Evolutionary conservation across 768 basidiomycete genomes (phyloP).

Genomic region (Mrakia hoshinonis): DNA sequence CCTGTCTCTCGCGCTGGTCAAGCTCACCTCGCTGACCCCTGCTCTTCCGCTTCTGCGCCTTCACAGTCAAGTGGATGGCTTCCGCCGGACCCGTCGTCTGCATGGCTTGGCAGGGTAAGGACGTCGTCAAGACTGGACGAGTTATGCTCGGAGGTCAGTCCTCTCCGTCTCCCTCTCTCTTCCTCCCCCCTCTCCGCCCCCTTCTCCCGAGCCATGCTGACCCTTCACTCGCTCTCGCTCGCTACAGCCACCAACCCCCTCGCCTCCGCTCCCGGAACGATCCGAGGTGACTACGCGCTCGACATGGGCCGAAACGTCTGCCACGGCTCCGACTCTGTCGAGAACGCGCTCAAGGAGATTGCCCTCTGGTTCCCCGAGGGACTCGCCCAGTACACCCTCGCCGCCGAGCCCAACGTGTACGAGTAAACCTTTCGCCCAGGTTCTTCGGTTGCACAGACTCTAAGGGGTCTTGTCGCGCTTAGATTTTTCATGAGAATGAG

Average conservation of each 20-base stretch:
- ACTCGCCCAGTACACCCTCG: conserved; percentile 30
- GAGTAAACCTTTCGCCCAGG: conserved; percentile 18
- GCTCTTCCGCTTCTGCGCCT: not conserved
- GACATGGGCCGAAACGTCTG: conserved; percentile 38
- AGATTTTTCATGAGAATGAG: too few species aligned
- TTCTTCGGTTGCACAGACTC: not conserved
- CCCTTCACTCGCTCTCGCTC: not conserved
- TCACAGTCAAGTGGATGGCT: conserved; percentile 31
- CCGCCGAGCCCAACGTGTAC: conserved; percentile 24
- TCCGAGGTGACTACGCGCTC: conserved; percentile 90
- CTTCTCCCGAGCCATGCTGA: not conserved
- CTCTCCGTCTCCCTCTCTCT: not conserved
- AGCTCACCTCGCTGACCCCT: not conserved
- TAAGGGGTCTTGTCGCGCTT: not conserved
- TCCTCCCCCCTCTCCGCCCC: not conserved
- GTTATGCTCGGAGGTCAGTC: conserved; percentile 77
- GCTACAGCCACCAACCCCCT: conserved; percentile 61
- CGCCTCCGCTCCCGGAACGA: conserved; percentile 76
- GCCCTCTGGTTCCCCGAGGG: conserved; percentile 53
- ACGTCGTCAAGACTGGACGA: conserved; percentile 69
- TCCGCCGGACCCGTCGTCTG: conserved; percentile 76
- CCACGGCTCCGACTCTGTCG: conserved; percentile 44
- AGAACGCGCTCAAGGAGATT: conserved; percentile 73
- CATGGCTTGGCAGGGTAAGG: conserved; percentile 84
- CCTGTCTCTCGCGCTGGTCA: not conserved